Conservation (phyloP, 441 rosid genomes). For the Jatropha multifida region DNA sequence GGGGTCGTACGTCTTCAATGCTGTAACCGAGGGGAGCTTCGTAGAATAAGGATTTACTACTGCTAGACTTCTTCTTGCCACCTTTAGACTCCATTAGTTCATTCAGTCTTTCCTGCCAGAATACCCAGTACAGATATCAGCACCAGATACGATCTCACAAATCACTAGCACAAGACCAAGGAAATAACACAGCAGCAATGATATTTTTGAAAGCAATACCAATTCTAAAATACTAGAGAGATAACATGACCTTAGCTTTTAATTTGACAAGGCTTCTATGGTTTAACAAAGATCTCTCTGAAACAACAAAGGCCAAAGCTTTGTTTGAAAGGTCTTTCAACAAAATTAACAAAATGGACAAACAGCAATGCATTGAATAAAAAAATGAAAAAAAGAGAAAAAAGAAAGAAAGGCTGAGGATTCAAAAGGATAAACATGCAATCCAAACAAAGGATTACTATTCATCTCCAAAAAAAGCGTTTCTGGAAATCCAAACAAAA, state of each 20-base stretch:
- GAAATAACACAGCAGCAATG: background rate
- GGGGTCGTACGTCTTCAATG: constrained; percentile 83
- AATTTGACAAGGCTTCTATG: background rate
- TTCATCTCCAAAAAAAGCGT: too few species aligned
- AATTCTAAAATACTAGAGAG: background rate
- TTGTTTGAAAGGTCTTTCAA: too few species aligned
- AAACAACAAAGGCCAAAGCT: too few species aligned
- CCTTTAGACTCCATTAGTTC: constrained; percentile 71
- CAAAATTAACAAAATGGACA: too few species aligned
- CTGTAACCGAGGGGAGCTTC: constrained; percentile 87
- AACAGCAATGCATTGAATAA: too few species aligned
- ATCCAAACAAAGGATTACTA: too few species aligned
- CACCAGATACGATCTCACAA: background rate
- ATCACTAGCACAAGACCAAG: background rate
- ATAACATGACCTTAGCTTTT: too few species aligned
- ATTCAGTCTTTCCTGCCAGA: constrained; percentile 1
- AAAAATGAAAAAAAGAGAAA: too few species aligned
- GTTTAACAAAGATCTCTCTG: too few species aligned
- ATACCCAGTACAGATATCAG: background rate
- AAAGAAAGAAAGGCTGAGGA: too few species aligned
- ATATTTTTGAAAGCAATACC: background rate
- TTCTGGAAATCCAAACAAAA: too few species aligned
- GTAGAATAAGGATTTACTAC: constrained; percentile 51
- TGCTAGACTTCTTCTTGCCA: constrained; percentile 58
- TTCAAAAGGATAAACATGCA: too few species aligned